Percentiles rank a stretch among this genome's conserved stretches.
phyloP scores from a whole-genome alignment of 306 rosid species.

The Inga leiocalycina region DNA sequence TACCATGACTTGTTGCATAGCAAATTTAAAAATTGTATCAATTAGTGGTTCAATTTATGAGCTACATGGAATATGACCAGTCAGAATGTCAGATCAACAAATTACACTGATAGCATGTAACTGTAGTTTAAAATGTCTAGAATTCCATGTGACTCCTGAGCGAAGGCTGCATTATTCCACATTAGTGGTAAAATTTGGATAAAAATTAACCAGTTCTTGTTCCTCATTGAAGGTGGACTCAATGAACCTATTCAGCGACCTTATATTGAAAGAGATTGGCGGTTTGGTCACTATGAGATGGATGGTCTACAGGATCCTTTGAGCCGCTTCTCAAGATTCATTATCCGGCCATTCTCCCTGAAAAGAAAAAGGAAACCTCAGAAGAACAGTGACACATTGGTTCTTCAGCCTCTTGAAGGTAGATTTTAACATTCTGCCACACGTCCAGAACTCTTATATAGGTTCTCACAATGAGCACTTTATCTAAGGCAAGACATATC shows the following conservation, averaged over 20 bases:
- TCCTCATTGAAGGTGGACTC: constrained; percentile 70
- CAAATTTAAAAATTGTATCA: neutral
- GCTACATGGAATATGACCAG: neutral
- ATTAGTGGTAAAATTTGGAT: constrained; percentile 1
- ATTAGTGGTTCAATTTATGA: neutral
- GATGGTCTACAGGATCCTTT: constrained; percentile 86
- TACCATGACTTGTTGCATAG: neutral
- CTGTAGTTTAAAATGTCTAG: neutral
- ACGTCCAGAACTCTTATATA: neutral
- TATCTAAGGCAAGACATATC: neutral
- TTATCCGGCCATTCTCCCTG: constrained; percentile 50
- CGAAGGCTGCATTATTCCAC: neutral
- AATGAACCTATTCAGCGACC: constrained; percentile 81
- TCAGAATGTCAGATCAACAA: neutral
- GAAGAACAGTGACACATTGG: constrained; percentile 45
- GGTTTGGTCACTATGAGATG: constrained; percentile 94
- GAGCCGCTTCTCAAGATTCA: constrained; percentile 64
- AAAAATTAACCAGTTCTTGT: constrained; percentile 18
- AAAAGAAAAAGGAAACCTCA: constrained; percentile 47
- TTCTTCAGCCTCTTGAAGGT: constrained; percentile 65
- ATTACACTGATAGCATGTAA: constrained; percentile 2
- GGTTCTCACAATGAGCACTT: constrained; percentile 9
- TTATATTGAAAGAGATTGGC: constrained; percentile 81
- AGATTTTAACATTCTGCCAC: constrained; percentile 27
- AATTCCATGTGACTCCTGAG: neutral